Base-by-base conservation (phyloP, 768 basidiomycete species). In the Russula virescens region DNA sequence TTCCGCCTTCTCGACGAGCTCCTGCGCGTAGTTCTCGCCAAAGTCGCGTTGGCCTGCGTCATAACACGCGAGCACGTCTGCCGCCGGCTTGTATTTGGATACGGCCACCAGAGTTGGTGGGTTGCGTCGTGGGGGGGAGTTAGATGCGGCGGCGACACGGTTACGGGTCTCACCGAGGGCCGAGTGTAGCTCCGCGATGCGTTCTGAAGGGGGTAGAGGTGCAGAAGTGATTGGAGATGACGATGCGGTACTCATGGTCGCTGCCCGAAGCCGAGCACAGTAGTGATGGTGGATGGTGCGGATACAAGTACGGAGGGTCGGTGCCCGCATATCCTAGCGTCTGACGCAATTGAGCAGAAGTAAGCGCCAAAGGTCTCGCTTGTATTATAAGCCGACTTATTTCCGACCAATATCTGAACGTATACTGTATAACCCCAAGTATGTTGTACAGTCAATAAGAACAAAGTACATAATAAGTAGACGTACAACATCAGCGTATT, bases 1-100 rank as follows among this genome's bases (percentile, higher is more conserved):
- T 14, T 53, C 42, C 1, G 94, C 91, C 71, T 97, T 97, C 35
- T 92, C 93, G 43, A 85, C 87, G 64, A 98, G 74, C 69, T 98
- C 95, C 68, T 95, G 89, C 13, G 94, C 93, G 70, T 98, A 98
- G 73, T 99, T 99, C 77, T 99, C 97, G 8, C 97, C 97, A 71
- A 98, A 99, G 73, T 96, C 92, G 2, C 86, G 78, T 66, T 97
- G 91, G 0, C 89, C 92, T 16, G 80, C 78, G 54, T 89, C 80
- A 71, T 90, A 91, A 67, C 93, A 90, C 11, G 88, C 88, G 28
- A 85, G 77, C 63, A 98, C 85, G 73, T 98, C 96, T 10, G 85
- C 83, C 4, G 88, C 82, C 5, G 96, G 91, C 72, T 98, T 98
- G 71, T 87, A 83, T 75, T 98, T 98, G 13, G 94, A 96, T 6